phyloP scores from a whole-genome alignment of 345 rosid genomes.

The Linum lewisii region DNA sequence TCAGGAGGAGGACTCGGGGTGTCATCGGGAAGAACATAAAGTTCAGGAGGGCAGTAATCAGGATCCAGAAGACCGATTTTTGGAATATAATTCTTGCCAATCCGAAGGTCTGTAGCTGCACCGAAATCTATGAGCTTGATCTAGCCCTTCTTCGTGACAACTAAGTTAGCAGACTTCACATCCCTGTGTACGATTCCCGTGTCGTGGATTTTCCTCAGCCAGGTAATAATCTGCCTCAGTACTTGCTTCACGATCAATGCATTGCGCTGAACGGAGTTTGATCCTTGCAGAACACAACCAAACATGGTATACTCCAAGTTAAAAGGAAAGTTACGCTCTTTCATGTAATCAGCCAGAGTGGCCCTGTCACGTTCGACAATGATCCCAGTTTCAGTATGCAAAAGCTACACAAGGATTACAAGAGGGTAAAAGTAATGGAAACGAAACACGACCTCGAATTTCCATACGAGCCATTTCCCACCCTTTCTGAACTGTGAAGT shows the following conservation, averaged over 20 bases:
- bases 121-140: slow-evolving; percentile 95
- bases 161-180: slow-evolving; percentile 87
- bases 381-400: background rate
- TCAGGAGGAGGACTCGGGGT: slow-evolving; percentile 92
- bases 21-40: slow-evolving; percentile 86
- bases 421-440: background rate
- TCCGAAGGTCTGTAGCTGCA: slow-evolving; percentile 91
- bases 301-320: slow-evolving; percentile 83
- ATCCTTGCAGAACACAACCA: slow-evolving; percentile 71
- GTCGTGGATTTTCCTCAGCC: slow-evolving; percentile 75
- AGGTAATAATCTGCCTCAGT: slow-evolving; percentile 82
- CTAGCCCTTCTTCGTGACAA: slow-evolving; percentile 82
- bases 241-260: slow-evolving; percentile 87
- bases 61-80: slow-evolving; percentile 69
- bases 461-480: slow-evolving; percentile 99
- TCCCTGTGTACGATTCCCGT: slow-evolving; percentile 93
- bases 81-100: slow-evolving; percentile 87
- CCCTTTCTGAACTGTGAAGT: slow-evolving; percentile 53
- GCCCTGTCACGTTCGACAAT: slow-evolving; percentile 42
- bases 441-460: slow-evolving; percentile 99
- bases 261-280: slow-evolving; percentile 57
- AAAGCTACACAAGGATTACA: too few species aligned
- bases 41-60: slow-evolving; percentile 88
- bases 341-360: slow-evolving; percentile 80
- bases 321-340: slow-evolving; percentile 71